Base-by-base conservation (phyloP, 2,329 filamentous ascomycete species). In the Scedosporium aurantiacum region DNA sequence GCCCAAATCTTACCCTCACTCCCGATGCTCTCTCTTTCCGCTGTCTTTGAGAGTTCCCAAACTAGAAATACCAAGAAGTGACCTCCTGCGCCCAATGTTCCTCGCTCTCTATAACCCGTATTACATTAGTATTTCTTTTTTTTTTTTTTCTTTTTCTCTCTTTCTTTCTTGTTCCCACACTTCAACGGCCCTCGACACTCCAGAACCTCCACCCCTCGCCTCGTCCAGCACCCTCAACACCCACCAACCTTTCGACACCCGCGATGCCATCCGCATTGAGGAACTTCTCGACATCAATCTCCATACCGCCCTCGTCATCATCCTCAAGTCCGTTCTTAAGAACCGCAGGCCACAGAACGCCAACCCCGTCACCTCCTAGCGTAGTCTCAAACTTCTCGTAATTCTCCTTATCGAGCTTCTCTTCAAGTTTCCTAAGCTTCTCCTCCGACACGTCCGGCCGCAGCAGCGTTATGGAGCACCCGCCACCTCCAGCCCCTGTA, bases 401-500 rank as follows among this genome's bases (percentile, higher is more conserved):
- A 1, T 89, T 89, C 68, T 91, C 89, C 0, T 78, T 74, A 3
- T 82, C 77, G 2, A 93, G 82, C 64, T 85, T 83, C 45, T 77
- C 70, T 66, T 93, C 84, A 16, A 97, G 76, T 8, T 79, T 75
- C 25, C 77, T 73, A 28, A 95, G 74, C 67, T 82, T 82, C 63
- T 82, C 76, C 16, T 71, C 68, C 5, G 82, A 70, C 1, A 82
- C 78, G 32, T 83, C 83, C 0, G 90, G 89, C 65, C 87, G 88
- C 57, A 99, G 79, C 3, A 99, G 78, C 0, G 93, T 95, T 67
- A 99, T 97, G 2, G 92, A 93, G 73, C 95, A 97, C 2, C 94
- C 94, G 62, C 94, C 95, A 12, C 94, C 95, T 23, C 94, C 94
- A 1, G 94, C 94, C 40, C 94, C 94, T 0, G 94, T 99, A 62